Evolutionary conservation across 805 yeast genomes (phyloP).

Genomic region (Wickerhamomyces chambardii): DNA sequence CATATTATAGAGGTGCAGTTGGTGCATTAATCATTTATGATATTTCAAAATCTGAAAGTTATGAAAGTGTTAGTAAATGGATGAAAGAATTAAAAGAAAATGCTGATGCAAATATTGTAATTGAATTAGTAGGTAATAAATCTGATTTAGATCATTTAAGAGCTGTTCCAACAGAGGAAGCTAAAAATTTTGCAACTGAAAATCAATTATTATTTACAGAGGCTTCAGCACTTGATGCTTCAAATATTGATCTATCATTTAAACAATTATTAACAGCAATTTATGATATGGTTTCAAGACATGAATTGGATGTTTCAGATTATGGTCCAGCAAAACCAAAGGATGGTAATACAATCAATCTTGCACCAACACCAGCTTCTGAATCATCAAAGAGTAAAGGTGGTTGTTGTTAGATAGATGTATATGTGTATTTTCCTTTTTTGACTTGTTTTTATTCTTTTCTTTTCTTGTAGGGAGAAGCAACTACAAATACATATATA

Average conservation of each 20-base stretch:
- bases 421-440: no score
- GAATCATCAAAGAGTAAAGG: slow-evolving; percentile 41
- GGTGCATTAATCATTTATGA: slow-evolving; percentile 96
- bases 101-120: slow-evolving; percentile 92
- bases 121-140: slow-evolving; percentile 89
- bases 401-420: slow-evolving; percentile 63
- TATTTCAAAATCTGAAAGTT: slow-evolving; percentile 82
- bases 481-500: no score
- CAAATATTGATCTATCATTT: slow-evolving; percentile 92
- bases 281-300: slow-evolving; percentile 89
- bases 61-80: slow-evolving; percentile 84
- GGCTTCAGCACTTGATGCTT: slow-evolving; percentile 89
- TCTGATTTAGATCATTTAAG: slow-evolving; percentile 86
- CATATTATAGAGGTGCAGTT: slow-evolving; percentile 96
- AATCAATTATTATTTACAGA: slow-evolving; percentile 90
- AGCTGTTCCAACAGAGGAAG: slow-evolving; percentile 97
- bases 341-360: slow-evolving; percentile 83
- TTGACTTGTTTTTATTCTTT: no score
- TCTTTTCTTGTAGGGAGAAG: no score
- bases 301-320: slow-evolving; percentile 84
- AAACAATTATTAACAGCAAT: slow-evolving; percentile 88
- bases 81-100: slow-evolving; percentile 84
- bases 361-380: slow-evolving; percentile 90
- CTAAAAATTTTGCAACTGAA: slow-evolving; percentile 88
- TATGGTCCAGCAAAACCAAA: slow-evolving; percentile 56